Base-by-base conservation (phyloP, 176 grass and related monocot genomes). In the Urochloa ruziziensis region DNA sequence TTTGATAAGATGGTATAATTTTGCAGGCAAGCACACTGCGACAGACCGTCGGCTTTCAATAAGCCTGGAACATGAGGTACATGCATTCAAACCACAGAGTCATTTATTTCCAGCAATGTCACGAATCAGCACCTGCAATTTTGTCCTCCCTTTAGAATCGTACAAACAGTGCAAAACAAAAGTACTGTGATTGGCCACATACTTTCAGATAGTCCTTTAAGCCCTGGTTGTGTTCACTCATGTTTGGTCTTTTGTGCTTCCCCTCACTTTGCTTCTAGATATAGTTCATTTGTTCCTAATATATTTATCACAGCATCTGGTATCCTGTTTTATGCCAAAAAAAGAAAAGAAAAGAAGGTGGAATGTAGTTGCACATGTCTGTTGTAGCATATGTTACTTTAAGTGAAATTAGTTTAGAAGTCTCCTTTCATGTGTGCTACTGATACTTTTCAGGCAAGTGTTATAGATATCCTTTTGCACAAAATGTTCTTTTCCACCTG, bases 61-160 rank as follows among this genome's bases (percentile, higher is more conserved):
- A 78, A 98, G 96, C 62, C 89, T 99, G 43, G 96, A 99, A 80
- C 89, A 96, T 58, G 91, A 99, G 83, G 93, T 96, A 81, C 15
- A 35, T 62, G 16, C 39, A 25, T 79, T 57, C 33, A 2, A 2
- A 39, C 28, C 60, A 13, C 33, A 19, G 28, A 18, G 5, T 37
- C 5, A 4, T 51, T 78, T 33, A 16, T 73, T 53, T 73, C 43
- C 3, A 32, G 57, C 5, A 15, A 32, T 24, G n/a, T 17, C 2
- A 29, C 27, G 34, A 12, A 75, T 81, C 24, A 44, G 0, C 62
- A 53, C 5, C 12, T 7, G 13, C 39, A 11, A 29, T 83, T 11
- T 14, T 71, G 23, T 54, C 19, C 62, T 64, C 17, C 25, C 4
- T 3, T 25, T 69, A 5, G 33, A 51, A 62, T 88, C 27, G 2